Conservation (phyloP, 2,329 filamentous ascomycete species). For the Clonostachys sp. region DNA sequence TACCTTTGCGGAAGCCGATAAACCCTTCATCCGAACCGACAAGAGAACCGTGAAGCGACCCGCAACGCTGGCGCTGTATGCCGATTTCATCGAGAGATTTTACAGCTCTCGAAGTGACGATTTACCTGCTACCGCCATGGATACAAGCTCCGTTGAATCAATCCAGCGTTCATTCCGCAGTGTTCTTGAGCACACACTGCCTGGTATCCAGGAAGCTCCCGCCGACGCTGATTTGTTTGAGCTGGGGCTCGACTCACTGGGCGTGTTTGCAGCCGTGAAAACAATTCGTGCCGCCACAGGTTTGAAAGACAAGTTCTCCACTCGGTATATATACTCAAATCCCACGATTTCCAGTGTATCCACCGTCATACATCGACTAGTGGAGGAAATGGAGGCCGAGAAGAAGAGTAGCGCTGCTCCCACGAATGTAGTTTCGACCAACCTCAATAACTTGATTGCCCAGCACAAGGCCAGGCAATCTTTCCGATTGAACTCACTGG, state of each 20-base stretch:
- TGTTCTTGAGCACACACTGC: conserved; percentile 9
- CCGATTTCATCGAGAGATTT: conserved; percentile 38
- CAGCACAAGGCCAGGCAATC: conserved; percentile 17
- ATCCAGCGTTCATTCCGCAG: conserved; percentile 10
- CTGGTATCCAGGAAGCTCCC: conserved; percentile 7
- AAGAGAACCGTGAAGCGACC: conserved; percentile 41
- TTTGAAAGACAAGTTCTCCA: conserved; percentile 8
- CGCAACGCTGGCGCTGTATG: conserved; percentile 30
- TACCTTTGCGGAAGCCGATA: conserved; percentile 26
- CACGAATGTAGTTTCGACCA: no score
- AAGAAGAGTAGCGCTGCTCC: no score
- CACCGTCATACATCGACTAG: no score
- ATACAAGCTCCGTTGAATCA: conserved; percentile 12
- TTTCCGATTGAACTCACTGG: conserved; percentile 20
- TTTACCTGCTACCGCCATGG: conserved; percentile 6
- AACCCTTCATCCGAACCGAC: conserved; percentile 35
- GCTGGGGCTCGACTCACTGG: conserved; percentile 23
- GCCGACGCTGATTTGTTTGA: conserved; percentile 16
- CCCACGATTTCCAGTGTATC: not conserved
- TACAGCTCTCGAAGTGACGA: conserved; percentile 22
- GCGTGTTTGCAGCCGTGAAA: conserved; percentile 19
- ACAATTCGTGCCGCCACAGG: conserved; percentile 18
- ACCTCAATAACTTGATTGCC: conserved; percentile 8
- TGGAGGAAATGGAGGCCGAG: no score
- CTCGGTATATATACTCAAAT: not conserved